phyloP scores from a whole-genome alignment of 768 basidiomycete genomes.

The Agaricus subrufescens region DNA sequence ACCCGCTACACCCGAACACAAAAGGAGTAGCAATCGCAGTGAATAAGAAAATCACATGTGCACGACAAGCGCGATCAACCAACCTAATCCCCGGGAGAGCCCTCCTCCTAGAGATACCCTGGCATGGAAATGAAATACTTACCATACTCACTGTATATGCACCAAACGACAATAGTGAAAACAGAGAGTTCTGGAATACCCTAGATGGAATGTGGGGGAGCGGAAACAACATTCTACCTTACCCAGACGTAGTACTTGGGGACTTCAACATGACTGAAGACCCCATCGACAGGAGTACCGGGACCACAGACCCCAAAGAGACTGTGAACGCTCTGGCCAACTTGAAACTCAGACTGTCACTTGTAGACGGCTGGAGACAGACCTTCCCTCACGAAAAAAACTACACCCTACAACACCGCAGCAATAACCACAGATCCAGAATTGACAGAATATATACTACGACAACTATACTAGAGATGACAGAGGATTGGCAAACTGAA shows the following conservation, averaged over 20 bases:
- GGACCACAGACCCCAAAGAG: conserved; percentile 8
- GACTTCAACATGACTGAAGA: conserved; percentile 40
- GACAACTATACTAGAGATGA: conserved; percentile 2
- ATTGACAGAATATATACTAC: conserved; percentile 28
- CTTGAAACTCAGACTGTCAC: conserved; percentile 11
- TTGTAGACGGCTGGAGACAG: conserved; percentile 24
- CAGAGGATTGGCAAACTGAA: conserved; percentile 20
- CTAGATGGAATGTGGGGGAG: conserved; percentile 7
- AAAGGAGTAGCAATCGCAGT: conserved; percentile 29
- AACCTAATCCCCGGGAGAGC: conserved; percentile 24
- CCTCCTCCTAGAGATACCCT: conserved; percentile 10
- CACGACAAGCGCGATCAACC: conserved; percentile 6
- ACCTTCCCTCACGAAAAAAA: conserved; percentile 13
- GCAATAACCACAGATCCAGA: conserved; percentile 15
- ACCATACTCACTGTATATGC: conserved; percentile 29
- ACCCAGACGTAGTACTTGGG: conserved; percentile 30
- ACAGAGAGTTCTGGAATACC: conserved; percentile 25
- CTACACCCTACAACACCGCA: conserved; percentile 19
- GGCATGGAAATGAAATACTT: conserved; percentile 15
- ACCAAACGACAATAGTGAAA: conserved; percentile 23
- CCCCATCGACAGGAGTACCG: conserved; percentile 23
- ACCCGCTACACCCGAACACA: conserved; percentile 10
- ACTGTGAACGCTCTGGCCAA: conserved; percentile 13
- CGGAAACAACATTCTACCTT: conserved; percentile 2
- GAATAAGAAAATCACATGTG: conserved; percentile 22